Conservation (phyloP, 345 rosid genomes). For the Anastatica hierochuntica region DNA sequence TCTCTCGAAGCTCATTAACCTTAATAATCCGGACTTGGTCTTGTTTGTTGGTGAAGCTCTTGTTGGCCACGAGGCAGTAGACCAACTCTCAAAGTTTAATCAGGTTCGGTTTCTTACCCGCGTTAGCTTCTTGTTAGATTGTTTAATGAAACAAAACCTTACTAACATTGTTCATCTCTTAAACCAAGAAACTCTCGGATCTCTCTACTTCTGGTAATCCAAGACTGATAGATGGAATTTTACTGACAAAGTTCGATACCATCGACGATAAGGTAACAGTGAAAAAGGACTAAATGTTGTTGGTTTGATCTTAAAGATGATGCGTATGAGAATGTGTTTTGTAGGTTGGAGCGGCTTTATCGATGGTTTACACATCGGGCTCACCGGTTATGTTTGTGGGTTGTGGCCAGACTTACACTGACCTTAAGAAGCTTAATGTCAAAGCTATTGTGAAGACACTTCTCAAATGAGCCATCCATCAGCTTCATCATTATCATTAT, state of each 20-base stretch:
- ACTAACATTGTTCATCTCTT: not conserved
- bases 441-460: conserved; percentile 88
- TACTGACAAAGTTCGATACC: conserved; percentile 93
- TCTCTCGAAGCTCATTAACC: conserved; percentile 78
- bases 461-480: conserved; percentile 45
- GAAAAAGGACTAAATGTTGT: not conserved
- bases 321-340: conserved; percentile 5
- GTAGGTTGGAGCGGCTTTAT: conserved; percentile 96
- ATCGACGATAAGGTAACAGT: conserved; percentile 84
- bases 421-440: conserved; percentile 84
- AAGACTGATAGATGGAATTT: conserved; percentile 82
- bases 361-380: conserved; percentile 95
- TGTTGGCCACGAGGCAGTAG: conserved; percentile 97
- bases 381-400: conserved; percentile 99
- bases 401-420: conserved; percentile 94
- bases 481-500: not conserved
- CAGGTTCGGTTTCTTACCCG: conserved; percentile 41
- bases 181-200: conserved; percentile 72
- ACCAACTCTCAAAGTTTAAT: conserved; percentile 88
- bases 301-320: not conserved
- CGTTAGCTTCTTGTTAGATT: not conserved
- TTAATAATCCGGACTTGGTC: conserved; percentile 83
- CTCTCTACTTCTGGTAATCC: conserved; percentile 67
- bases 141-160: not conserved
- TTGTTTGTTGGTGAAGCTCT: conserved; percentile 98